Evolutionary conservation across 225 moss, liverwort and hornwort species (phyloP), one percentile per base, ranked within the genome.

Genomic region (Polytrichum formosum): DNA sequence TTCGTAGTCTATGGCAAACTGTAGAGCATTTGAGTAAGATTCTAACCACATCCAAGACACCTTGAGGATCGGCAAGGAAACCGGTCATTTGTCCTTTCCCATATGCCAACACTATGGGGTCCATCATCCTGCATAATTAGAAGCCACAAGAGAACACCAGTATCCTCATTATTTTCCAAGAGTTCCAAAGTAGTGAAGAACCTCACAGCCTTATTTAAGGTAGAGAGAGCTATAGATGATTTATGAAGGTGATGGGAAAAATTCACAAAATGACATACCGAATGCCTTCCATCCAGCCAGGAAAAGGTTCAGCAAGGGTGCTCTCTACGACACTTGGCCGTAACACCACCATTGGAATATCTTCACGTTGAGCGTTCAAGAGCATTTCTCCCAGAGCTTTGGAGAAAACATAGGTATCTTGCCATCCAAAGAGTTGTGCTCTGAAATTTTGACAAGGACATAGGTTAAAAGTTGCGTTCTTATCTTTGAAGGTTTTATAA

Each of bases 321-420:
- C 92, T 93, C 74, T 93, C 92, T 54, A 93, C 91, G 33, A 93
- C 92, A 73, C 92, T 93, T 21, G 92, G 92, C 26, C 92, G 84
- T 67, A 93, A 70, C 61, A 93, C 77, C 54, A 86, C 91, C 29
- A 93, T 78, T 25, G 92, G 90, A 61, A 93, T 73, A 31, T 81
- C 81, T 9, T 69, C 81, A 54, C 79, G 81, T 53, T 78, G 67
- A 19, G 81, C 75, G 22, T 81, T 78, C 59, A 93, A 26, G 29
- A 93, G 61, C 88, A 89, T 88, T 78, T 93, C 92, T 61, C 92
- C 92, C 85, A 93, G 81, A 27, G 92, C 92, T 70, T 91, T 93
- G 2, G 91, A 85, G 69, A 93, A 89, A 22, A 88, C 88, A 61
- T 93, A 93, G 7, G 92, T 91, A 59, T 93, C 92, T 83, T 88